Base-by-base conservation (phyloP, 2,329 filamentous ascomycete species). In the Nigrograna mackinnonii region DNA sequence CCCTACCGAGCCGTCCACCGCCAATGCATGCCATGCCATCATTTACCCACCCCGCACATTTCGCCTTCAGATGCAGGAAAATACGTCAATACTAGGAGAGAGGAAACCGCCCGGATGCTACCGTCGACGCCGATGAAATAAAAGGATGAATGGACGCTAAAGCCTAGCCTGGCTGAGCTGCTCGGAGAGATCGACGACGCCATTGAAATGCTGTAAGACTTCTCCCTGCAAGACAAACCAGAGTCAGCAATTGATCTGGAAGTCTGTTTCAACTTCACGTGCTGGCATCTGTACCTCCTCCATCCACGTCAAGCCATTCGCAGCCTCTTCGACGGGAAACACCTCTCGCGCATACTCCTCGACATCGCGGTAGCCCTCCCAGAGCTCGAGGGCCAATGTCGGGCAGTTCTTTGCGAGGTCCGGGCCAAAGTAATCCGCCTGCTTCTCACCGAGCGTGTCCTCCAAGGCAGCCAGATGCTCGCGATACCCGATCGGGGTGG, bases 241-340 rank as follows among this genome's bases (percentile, higher is more conserved):
- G 33, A 46, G 62, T 68, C 55, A 69, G 60, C 64, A 67, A 51
- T 65, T 68, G 58, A 66, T 57, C 48, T 61, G 58, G 46, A 65
- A 62, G 48, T 66, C 61, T 43, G 60, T 50, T 35, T 68, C 66
- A 41, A 66, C 47, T 47, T 63, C 62, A 43, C 58, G 59, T 41
- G 52, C 55, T 47, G 64, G 64, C 53, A 62, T 68, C 47, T 67
- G 64, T 50, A 71, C 69, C 64, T 79, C 76, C 48, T 75, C 72
- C 92, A 96, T 97, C 94, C 94, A 99, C 13, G 87, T 89, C 61
- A 94, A 73, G 4, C 92, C 92, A 65, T 97, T 97, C 22, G 91
- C 90, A 56, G 91, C 87, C 71, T 99, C 94, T 68, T 99, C 94
- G 11, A 96, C 79, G 0, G 90, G 89, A 59, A 97, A 97, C 20